Percentiles rank a stretch among this genome's conserved stretches.
These are phyloP conservation scores for Choricystis sp. DNA, from an alignment of 139 green algal genomes.

Conservation along the genomic window DNA sequence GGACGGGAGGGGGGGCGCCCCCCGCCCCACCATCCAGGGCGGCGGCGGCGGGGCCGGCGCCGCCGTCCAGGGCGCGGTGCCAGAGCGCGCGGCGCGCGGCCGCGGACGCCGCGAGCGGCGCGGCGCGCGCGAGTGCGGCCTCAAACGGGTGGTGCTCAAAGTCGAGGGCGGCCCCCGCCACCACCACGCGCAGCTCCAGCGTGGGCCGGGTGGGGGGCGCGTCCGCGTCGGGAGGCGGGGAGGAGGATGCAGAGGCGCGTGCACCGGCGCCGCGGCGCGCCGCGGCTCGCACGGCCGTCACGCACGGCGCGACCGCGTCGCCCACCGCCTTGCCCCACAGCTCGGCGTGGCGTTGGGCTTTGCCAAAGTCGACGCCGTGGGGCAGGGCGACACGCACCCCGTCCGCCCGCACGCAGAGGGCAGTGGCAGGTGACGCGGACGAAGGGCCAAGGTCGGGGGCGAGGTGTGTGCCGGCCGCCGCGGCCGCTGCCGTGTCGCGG, in stretches of 20 bases:
- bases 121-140: neutral
- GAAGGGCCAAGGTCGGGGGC: too few species aligned
- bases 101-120: too few species aligned
- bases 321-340: neutral
- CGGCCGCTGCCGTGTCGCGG: too few species aligned
- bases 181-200: constrained; percentile 23
- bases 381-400: neutral
- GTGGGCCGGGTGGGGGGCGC: neutral
- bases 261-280: neutral
- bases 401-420: neutral
- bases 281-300: neutral
- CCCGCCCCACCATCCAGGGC: too few species aligned
- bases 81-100: neutral
- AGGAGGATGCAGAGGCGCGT: too few species aligned
- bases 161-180: constrained; percentile 19
- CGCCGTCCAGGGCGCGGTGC: neutral
- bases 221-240: neutral
- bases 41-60: too few species aligned
- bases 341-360: neutral
- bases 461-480: too few species aligned
- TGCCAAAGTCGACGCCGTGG: neutral
- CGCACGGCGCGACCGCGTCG: neutral
- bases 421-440: neutral
- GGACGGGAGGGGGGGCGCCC: neutral
- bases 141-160: constrained; percentile 56